phyloP scores from a whole-genome alignment of 345 rosid genomes.

The Moricandia arvensis region DNA sequence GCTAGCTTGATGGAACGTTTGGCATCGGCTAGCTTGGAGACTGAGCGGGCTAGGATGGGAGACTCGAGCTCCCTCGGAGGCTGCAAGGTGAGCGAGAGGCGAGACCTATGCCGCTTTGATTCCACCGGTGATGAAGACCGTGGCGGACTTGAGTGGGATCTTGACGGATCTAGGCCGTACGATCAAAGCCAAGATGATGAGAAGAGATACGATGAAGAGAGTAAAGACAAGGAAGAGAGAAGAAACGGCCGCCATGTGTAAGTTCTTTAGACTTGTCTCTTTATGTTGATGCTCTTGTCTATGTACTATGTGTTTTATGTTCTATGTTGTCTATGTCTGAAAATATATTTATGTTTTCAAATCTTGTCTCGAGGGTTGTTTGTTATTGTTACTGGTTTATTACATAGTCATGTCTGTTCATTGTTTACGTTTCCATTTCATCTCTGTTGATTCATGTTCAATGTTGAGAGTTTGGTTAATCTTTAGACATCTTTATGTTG shows the following conservation, averaged over 20 bases:
- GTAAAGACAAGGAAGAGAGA: neutral
- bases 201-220: constrained; percentile 31
- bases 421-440: neutral
- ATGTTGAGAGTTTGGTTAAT: neutral
- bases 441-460: neutral
- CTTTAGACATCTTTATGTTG: neutral
- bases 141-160: constrained; percentile 59
- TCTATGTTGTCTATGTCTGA: neutral
- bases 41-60: constrained; percentile 66
- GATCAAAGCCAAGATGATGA: constrained; percentile 43
- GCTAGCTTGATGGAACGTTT: constrained; percentile 47
- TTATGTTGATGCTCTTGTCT: neutral
- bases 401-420: neutral
- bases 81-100: constrained; percentile 61
- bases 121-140: constrained; percentile 81
- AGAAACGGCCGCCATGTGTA: constrained; percentile 14
- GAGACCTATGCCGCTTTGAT: constrained; percentile 76
- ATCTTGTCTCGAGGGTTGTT: constrained; percentile 1
- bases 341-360: neutral
- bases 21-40: constrained; percentile 55
- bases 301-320: neutral
- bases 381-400: neutral
- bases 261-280: too few species aligned
- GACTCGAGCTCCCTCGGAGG: constrained; percentile 56
- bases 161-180: constrained; percentile 51